phyloP scores from a whole-genome alignment of 352 stramenopile genomes.

The Phytopythium helicoides region DNA sequence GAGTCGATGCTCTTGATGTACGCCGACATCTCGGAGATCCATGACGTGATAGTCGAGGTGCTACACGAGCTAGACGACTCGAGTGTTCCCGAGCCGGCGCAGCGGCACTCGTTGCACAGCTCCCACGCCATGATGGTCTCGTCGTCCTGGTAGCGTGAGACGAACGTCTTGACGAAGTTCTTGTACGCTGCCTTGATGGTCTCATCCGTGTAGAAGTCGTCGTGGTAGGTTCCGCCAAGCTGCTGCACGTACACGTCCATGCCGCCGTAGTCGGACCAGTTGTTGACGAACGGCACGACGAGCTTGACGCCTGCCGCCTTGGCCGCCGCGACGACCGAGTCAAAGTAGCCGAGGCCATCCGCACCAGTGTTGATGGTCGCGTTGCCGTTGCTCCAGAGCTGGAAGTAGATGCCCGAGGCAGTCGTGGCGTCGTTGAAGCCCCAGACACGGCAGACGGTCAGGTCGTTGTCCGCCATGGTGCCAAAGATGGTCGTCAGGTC shows the following conservation, averaged over 20 bases:
- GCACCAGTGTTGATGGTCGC: conserved; percentile 22
- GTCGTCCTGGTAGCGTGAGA: conserved; percentile 15
- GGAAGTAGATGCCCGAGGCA: conserved; percentile 24
- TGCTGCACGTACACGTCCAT: conserved; percentile 31
- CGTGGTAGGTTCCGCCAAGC: conserved; percentile 25
- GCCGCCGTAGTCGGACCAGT: conserved; percentile 31
- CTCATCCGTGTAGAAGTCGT: conserved; percentile 31
- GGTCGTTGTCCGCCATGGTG: conserved; percentile 23
- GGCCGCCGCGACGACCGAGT: conserved; percentile 21
- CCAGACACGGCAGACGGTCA: conserved; percentile 25
- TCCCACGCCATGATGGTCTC: conserved; percentile 29
- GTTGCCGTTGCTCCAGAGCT: conserved; percentile 26
- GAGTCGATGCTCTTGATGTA: conserved; percentile 33
- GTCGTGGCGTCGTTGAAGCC: conserved; percentile 20
- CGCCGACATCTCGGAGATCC: conserved; percentile 33
- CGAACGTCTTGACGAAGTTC: conserved; percentile 25
- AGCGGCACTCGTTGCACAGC: conserved; percentile 24
- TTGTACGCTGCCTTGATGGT: conserved; percentile 30
- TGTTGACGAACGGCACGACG: conserved; percentile 34
- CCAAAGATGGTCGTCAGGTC: conserved; percentile 29
- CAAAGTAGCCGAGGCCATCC: conserved; percentile 32
- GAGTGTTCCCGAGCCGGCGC: conserved; percentile 20
- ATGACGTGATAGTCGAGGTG: conserved; percentile 18
- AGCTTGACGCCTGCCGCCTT: conserved; percentile 31
- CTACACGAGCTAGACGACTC: conserved; percentile 21